These are phyloP conservation scores for Petunia axillaris DNA, from an alignment of 257 asterid species.

Conservation along the genomic window DNA sequence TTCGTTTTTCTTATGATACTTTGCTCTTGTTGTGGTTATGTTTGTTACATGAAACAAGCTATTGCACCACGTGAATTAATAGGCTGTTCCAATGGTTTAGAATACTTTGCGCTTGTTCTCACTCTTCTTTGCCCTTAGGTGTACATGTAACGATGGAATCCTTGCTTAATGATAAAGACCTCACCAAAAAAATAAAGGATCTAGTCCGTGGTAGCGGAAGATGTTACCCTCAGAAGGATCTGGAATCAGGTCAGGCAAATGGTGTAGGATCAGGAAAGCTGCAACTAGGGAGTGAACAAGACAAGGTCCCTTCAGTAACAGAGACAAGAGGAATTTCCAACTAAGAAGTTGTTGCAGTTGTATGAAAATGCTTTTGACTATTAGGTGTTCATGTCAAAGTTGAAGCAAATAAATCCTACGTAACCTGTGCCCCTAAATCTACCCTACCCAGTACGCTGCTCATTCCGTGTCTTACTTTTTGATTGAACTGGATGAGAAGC, in stretches of 20 bases:
- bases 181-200: constrained; percentile 57
- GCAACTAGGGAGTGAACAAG: constrained; percentile 34
- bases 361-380: constrained; percentile 22
- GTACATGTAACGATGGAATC: constrained; percentile 86
- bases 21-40: neutral
- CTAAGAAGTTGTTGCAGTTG: constrained; percentile 38
- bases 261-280: constrained; percentile 35
- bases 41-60: constrained; percentile 15
- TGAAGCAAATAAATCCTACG: neutral
- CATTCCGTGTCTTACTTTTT: constrained; percentile 1
- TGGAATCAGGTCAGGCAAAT: constrained; percentile 32
- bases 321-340: constrained; percentile 32
- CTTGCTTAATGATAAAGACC: constrained; percentile 73
- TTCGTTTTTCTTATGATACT: neutral
- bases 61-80: neutral
- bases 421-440: neutral
- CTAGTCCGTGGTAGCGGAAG: constrained; percentile 77
- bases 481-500: neutral
- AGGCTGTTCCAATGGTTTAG: neutral
- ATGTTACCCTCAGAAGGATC: constrained; percentile 48
- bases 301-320: constrained; percentile 22
- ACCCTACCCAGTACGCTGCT: neutral
- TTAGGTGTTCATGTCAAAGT: constrained; percentile 11
- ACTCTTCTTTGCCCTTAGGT: constrained; percentile 46
- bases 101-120: neutral